Evolutionary conservation across 257 asterid species (phyloP).

Genomic region (Nicotiana undulata): DNA sequence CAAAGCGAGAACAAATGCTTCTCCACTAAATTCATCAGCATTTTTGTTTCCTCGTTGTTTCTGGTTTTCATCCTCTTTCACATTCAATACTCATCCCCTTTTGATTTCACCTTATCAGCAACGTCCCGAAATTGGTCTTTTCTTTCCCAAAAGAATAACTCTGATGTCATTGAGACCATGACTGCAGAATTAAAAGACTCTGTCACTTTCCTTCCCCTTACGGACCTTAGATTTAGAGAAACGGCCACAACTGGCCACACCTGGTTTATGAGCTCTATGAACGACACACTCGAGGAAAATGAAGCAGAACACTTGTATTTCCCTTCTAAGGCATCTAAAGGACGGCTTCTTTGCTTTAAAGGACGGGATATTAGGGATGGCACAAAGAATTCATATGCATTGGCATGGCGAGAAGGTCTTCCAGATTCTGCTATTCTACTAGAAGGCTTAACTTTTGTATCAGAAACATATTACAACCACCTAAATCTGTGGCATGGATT

Average conservation of each 20-base stretch:
- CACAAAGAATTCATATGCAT: constrained; percentile 24
- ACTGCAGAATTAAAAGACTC: constrained; percentile 12
- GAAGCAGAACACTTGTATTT: constrained; percentile 24
- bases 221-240: constrained; percentile 21
- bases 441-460: constrained; percentile 29
- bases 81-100: constrained; percentile 5
- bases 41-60: background rate
- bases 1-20: constrained; percentile 12
- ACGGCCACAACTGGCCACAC: constrained; percentile 21
- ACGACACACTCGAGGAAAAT: constrained; percentile 16
- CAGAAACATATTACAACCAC: constrained; percentile 25
- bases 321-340: constrained; percentile 25
- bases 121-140: constrained; percentile 2
- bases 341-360: constrained; percentile 25
- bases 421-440: constrained; percentile 23
- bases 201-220: constrained; percentile 25
- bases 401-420: constrained; percentile 30
- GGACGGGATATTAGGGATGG: constrained; percentile 22
- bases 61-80: constrained; percentile 4
- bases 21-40: background rate
- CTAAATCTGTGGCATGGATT: constrained; percentile 34
- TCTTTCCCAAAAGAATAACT: background rate
- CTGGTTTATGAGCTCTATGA: constrained; percentile 32
- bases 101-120: background rate
- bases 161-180: background rate